phyloP scores from a whole-genome alignment of 441 rosid species.

The Aquilaria agallochum region DNA sequence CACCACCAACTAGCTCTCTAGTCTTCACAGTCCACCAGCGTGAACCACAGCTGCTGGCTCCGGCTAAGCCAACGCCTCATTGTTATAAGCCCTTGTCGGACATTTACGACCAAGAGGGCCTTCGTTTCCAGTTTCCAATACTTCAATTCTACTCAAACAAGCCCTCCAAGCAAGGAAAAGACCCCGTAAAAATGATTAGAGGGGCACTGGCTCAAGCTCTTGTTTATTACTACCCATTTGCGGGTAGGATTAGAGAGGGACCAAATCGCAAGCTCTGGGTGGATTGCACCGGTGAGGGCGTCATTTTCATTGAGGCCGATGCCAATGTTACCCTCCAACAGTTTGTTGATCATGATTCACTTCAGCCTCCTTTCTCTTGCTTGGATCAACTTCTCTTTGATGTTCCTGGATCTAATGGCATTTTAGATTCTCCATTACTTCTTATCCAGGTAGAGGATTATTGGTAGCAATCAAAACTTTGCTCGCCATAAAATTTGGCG shows the following conservation, averaged over 20 bases:
- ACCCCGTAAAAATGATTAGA: constrained; percentile 1
- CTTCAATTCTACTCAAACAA: not conserved
- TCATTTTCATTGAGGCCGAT: constrained; percentile 20
- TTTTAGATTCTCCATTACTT: constrained; percentile 12
- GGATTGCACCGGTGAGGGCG: constrained; percentile 21
- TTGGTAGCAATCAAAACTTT: too few relatives aligned
- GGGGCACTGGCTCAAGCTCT: constrained; percentile 6
- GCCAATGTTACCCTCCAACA: constrained; percentile 12
- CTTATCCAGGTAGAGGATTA: constrained; percentile 3
- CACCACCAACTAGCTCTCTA: not conserved
- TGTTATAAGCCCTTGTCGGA: constrained; percentile 5
- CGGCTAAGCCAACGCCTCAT: not conserved
- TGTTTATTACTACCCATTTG: constrained; percentile 4
- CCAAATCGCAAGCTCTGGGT: constrained; percentile 14
- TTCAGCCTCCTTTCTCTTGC: constrained; percentile 13
- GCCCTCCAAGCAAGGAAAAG: constrained; percentile 1
- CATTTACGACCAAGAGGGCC: constrained; percentile 7
- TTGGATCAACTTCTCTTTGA: constrained; percentile 7
- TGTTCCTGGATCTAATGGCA: constrained; percentile 7
- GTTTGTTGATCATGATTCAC: not conserved
- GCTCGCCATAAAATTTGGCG: too few relatives aligned
- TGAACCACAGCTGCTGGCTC: not conserved
- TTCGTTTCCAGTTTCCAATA: not conserved
- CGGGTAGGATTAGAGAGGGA: constrained; percentile 13
- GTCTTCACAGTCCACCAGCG: not conserved